Base-by-base conservation (phyloP, 1,284 basidiomycete species). In the Marasmius sp. region DNA sequence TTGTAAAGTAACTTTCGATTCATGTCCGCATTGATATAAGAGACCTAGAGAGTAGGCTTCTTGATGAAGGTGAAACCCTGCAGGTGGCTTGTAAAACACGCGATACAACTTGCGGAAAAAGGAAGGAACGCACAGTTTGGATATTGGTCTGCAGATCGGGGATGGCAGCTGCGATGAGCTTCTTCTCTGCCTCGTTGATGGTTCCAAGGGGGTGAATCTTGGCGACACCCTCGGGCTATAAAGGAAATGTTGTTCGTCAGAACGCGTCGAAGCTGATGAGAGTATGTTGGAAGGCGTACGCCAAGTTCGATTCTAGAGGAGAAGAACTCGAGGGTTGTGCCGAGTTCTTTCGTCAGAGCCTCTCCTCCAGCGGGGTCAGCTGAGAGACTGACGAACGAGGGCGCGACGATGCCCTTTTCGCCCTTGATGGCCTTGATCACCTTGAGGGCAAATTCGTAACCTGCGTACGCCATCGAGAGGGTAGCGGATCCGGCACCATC, bases 381-480 rank as follows among this genome's bases (percentile, higher is more conserved):
- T 14, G 34, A 12, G 20, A 54, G 52, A 18, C 52, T 88, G 74
- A 97, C 91, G 78, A 93, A 97, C 6, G 94, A 91, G 65, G 94
- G 94, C 37, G 89, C 87, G 66, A 94, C 75, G 57, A 94, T 86
- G 67, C 88, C 89, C 81, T 91, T 92, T 80, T 96, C 93, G 74
- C 94, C 94, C 69, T 84, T 88, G 75, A 96, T 79, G 60, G 93
- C 95, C 60, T 92, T 87, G 69, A 98, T 81, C 69, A 98, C 82
- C 58, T 86, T 80, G 73, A 92, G 84, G 64, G 95, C 84, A 79
- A 97, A 98, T 79, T 92, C 93, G 77, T 94, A 91, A 73, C 91
- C 93, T 62, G 92, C 92, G 73, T 94, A 94, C n/a, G 94, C 94
- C 94, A 97, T 97, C 58, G 91, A 93, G 61, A 96, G 87, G 54